Conservation (phyloP, 768 basidiomycete species). For the Russula sp. region DNA sequence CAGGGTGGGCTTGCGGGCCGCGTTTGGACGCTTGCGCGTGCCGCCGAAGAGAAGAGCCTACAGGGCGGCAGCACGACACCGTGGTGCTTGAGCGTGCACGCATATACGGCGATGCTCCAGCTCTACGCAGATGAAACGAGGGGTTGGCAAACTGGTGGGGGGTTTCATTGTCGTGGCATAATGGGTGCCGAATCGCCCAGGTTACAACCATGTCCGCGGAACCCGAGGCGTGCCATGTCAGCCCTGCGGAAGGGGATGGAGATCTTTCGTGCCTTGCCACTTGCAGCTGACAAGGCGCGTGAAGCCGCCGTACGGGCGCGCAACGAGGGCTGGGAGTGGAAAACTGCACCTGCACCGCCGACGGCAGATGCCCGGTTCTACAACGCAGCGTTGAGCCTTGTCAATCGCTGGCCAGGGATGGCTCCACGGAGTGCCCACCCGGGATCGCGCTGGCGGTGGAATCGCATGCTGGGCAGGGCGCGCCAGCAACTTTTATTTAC, state of each 20-base stretch:
- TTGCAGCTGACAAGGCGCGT: conserved; percentile 2
- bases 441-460: conserved; percentile 31
- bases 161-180: conserved; percentile 23
- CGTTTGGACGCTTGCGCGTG: conserved; percentile 56
- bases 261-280: conserved; percentile 5
- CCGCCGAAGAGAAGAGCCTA: conserved; percentile 49
- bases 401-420: conserved; percentile 22
- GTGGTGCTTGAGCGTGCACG: conserved; percentile 61
- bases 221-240: neutral
- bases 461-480: conserved; percentile 26
- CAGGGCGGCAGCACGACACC: conserved; percentile 37
- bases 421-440: conserved; percentile 19
- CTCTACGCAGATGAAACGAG: conserved; percentile 47
- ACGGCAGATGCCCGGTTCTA: conserved; percentile 58
- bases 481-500: neutral
- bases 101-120: conserved; percentile 69
- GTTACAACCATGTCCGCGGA: neutral
- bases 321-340: neutral
- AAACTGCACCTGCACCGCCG: neutral
- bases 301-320: neutral
- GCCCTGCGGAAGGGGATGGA: conserved; percentile 8
- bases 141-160: conserved; percentile 20
- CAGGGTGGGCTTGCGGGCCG: conserved; percentile 51
- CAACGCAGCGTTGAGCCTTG: conserved; percentile 50
- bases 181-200: neutral